phyloP scores from a whole-genome alignment of 768 basidiomycete genomes.

The Sistotremastrum niveocremeum region DNA sequence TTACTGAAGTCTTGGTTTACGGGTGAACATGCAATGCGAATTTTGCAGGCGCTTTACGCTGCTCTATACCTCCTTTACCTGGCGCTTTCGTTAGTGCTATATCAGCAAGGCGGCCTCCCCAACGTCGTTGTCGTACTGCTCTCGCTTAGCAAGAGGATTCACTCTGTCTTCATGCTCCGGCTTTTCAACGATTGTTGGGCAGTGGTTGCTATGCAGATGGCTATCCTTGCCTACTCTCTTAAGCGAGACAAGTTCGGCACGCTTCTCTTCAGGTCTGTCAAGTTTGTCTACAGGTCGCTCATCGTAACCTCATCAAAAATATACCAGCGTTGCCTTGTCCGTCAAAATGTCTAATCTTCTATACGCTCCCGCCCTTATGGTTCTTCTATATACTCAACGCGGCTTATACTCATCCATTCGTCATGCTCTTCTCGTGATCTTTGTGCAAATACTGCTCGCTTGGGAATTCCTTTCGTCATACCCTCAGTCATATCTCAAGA shows the following conservation, averaged over 20 bases:
- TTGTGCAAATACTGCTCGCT: slow-evolving; percentile 49
- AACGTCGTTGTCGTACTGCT: slow-evolving; percentile 65
- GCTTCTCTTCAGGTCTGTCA: slow-evolving; percentile 56
- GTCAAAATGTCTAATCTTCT: slow-evolving; percentile 92
- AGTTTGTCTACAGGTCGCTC: not conserved
- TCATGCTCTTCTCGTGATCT: slow-evolving; percentile 10
- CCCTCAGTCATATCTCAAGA: slow-evolving; percentile 48
- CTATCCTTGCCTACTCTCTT: slow-evolving; percentile 51
- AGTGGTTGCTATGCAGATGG: slow-evolving; percentile 46
- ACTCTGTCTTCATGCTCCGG: slow-evolving; percentile 84
- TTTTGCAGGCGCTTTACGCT: slow-evolving; percentile 72
- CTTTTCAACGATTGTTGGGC: slow-evolving; percentile 96
- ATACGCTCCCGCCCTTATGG: slow-evolving; percentile 78
- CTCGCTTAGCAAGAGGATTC: slow-evolving; percentile 81
- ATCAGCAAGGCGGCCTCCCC: slow-evolving; percentile 43
- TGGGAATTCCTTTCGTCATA: slow-evolving; percentile 54
- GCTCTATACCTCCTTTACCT: slow-evolving; percentile 59
- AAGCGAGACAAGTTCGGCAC: slow-evolving; percentile 49
- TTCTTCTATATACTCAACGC: slow-evolving; percentile 63
- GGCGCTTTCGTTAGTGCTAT: slow-evolving; percentile 52
- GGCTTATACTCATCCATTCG: slow-evolving; percentile 31
- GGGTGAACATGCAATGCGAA: slow-evolving; percentile 40
- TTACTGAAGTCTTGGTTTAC: slow-evolving; percentile 52
- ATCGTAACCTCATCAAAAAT: slow-evolving; percentile 1
- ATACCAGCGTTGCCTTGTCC: slow-evolving; percentile 59